Evolutionary conservation across 2,329 filamentous ascomycete species (phyloP), one percentile per base, ranked within the genome.

Genomic region (Dactylellina cionopaga): DNA sequence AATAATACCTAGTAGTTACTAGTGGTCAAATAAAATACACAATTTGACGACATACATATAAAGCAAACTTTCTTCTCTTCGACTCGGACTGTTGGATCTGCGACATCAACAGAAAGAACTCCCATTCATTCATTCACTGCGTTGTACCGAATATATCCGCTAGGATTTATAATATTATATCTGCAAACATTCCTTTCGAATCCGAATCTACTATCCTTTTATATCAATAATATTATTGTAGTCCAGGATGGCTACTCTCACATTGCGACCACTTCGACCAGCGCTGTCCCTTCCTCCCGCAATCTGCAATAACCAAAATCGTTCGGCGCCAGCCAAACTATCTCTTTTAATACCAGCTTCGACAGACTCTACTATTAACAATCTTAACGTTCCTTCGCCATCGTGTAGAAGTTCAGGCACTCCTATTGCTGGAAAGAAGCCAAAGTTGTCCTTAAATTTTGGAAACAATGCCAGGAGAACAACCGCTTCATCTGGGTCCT

Each of bases 171-270:
- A 41, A 52, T 59, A 56, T 37, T 11, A 11, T 19, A 59, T 37
- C 33, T 15, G 52, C 25, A 27, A n/a, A 49, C 54, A 37, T 52
- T 54, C 13, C 19, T 43, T 47, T 55, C 37, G 25, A 55, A 55
- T 54, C 25, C 60, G 27, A 54, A 37, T 44, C 46, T n/a, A 11
- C 37, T 60, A 43, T 9, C 27, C 49, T 43, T 44, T 27, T 49
- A 37, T 17, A 41, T 43, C 37, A 17, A 62, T 58, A 70, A 29
- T 51, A 47, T 58, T 13, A n/a, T 7, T 19, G 59, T 72, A 72
- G 68, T 72, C 68, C 68, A 72, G 59, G 68, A 72, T 72, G 68
- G 59, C 68, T 72, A 54, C 68, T 15, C 52, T 72, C 44, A 59
- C 68, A 43, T 59, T 72, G 59, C 59, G 68, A 72, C 68, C 68